These are phyloP conservation scores for Candida tammaniensis DNA, from an alignment of 805 yeast genomes.

Conservation along the genomic window DNA sequence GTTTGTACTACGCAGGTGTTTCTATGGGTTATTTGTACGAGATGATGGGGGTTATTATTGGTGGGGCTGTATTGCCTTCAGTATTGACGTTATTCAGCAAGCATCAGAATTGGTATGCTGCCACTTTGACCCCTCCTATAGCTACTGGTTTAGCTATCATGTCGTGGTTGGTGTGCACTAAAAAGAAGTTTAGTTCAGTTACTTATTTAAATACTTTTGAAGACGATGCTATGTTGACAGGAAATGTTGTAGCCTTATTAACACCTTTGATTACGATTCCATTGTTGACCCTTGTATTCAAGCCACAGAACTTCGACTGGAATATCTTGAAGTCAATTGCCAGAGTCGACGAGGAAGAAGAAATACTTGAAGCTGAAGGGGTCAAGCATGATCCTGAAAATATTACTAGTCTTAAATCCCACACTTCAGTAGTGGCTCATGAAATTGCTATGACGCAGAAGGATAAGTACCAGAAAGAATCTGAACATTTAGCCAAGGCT, in stretches of 20 bases:
- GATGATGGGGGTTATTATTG: slow-evolving; percentile 85
- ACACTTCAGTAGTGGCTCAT: slow-evolving; percentile 36
- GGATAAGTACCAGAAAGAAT: slow-evolving; percentile 24
- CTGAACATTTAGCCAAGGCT: slow-evolving; percentile 49
- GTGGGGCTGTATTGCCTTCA: slow-evolving; percentile 82
- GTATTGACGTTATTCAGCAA: slow-evolving; percentile 62
- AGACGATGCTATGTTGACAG: slow-evolving; percentile 86
- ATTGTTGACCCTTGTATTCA: slow-evolving; percentile 58
- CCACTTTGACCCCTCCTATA: slow-evolving; percentile 69
- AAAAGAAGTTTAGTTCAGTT: slow-evolving; percentile 29
- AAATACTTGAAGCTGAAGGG: slow-evolving; percentile 45
- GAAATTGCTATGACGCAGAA: slow-evolving; percentile 28
- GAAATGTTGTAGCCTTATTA: slow-evolving; percentile 78
- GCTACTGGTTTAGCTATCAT: slow-evolving; percentile 74
- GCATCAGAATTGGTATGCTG: slow-evolving; percentile 68
- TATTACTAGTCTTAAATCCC: slow-evolving; percentile 26
- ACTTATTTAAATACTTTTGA: slow-evolving; percentile 57
- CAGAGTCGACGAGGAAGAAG: slow-evolving; percentile 71
- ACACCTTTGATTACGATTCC: slow-evolving; percentile 71
- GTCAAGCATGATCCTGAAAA: slow-evolving; percentile 8
- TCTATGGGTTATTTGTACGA: slow-evolving; percentile 86
- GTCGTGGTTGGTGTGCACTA: slow-evolving; percentile 46
- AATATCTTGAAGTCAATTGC: slow-evolving; percentile 52
- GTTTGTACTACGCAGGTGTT: slow-evolving; percentile 76
- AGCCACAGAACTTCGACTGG: slow-evolving; percentile 76